Percentiles rank a stretch among this genome's conserved stretches.
phyloP scores from a whole-genome alignment of 257 asterid species.

The Solanum clarkiae region DNA sequence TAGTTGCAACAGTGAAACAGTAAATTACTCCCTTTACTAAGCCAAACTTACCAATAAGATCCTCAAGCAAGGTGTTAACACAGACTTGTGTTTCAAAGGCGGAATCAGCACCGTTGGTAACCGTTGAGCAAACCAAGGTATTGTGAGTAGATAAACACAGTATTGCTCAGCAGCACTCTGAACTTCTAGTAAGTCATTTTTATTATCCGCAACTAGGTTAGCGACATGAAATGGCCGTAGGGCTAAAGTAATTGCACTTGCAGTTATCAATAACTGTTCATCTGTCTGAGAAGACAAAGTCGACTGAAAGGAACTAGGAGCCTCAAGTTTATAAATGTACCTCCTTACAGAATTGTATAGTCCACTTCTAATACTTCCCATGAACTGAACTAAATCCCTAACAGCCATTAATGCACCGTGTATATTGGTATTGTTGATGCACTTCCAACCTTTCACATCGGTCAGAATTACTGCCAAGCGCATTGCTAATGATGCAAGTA shows the following conservation, averaged over 20 bases:
- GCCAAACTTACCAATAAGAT: conserved; percentile 65
- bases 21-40: not conserved
- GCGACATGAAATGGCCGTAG: conserved; percentile 68
- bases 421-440: conserved; percentile 20
- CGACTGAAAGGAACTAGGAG: conserved; percentile 32
- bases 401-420: conserved; percentile 44
- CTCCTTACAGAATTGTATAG: conserved; percentile 50
- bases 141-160: conserved; percentile 58
- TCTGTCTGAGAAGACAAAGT: conserved; percentile 35
- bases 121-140: conserved; percentile 87
- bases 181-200: conserved; percentile 20
- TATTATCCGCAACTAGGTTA: conserved; percentile 27
- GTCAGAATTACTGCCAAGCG: conserved; percentile 80
- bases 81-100: conserved; percentile 79
- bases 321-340: conserved; percentile 52
- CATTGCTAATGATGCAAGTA: conserved; percentile 62
- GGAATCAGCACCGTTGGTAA: conserved; percentile 73
- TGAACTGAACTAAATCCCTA: conserved; percentile 42
- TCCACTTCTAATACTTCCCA: conserved; percentile 57
- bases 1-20: not conserved
- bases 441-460: conserved; percentile 82
- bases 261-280: conserved; percentile 61
- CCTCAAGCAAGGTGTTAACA: conserved; percentile 70
- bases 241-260: conserved; percentile 81
- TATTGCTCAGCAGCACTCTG: conserved; percentile 53